A percentile compares a stretch with the other conserved stretches of the same genome.
These are phyloP conservation scores for Aegle marmelos DNA, from an alignment of 345 rosid genomes.

Conservation along the genomic window DNA sequence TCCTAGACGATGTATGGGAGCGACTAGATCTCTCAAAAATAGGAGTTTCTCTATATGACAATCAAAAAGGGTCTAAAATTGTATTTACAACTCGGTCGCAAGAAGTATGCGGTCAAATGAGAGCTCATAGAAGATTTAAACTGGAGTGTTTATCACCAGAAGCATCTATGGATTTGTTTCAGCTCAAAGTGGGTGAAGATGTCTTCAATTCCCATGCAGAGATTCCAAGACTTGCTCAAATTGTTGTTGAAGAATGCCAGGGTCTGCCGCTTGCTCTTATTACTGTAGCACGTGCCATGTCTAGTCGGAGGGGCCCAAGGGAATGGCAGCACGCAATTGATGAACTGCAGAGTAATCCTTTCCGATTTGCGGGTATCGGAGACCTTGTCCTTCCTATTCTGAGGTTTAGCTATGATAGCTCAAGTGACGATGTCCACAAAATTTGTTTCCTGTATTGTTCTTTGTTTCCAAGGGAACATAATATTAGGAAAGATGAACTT, in stretches of 20 bases:
- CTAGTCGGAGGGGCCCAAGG: background rate
- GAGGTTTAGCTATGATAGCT: conserved; percentile 3
- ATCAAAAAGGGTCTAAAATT: conserved; percentile 6
- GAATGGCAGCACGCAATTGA: conserved; percentile 10
- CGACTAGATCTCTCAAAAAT: background rate
- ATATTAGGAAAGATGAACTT: background rate
- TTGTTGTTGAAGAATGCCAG: conserved; percentile 13
- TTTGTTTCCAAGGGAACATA: background rate
- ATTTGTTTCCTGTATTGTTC: conserved; percentile 20
- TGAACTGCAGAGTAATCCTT: background rate
- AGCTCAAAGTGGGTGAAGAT: conserved; percentile 9
- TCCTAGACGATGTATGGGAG: conserved; percentile 16
- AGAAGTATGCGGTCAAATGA: conserved; percentile 28
- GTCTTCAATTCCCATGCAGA: background rate
- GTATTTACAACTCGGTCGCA: conserved; percentile 27
- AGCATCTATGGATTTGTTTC: conserved; percentile 21
- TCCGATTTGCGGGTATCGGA: background rate
- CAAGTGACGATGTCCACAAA: background rate
- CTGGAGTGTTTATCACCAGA: conserved; percentile 8
- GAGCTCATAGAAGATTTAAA: conserved; percentile 11
- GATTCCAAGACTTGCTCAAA: conserved; percentile 12
- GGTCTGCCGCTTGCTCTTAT: conserved; percentile 27
- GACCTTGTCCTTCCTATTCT: background rate
- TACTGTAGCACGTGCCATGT: conserved; percentile 21
- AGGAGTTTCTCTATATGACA: conserved; percentile 19